Evolutionary conservation across 208 protist species (phyloP).

Genomic region (Leishmania tarentolae): DNA sequence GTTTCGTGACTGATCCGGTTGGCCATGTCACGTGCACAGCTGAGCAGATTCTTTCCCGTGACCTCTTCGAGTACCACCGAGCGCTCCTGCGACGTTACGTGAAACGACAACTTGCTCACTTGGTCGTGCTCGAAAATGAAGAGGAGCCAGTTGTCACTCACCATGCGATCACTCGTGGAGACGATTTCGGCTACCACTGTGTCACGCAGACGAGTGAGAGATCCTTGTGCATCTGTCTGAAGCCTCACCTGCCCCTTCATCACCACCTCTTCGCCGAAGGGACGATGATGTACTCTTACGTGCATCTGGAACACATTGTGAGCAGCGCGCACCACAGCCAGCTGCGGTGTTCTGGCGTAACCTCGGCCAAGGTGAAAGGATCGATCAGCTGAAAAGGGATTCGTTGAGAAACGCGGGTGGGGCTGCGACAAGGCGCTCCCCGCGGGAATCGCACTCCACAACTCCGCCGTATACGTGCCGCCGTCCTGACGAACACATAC

Average conservation of each 20-base stretch:
- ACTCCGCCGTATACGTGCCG: conserved; percentile 15
- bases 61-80: conserved; percentile 30
- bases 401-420: background rate
- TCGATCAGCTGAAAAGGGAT: conserved; percentile 19
- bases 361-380: conserved; percentile 25
- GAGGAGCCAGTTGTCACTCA: conserved; percentile 15
- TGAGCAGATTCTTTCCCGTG: conserved; percentile 13
- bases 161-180: conserved; percentile 1
- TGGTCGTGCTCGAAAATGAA: conserved; percentile 13
- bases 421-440: conserved; percentile 12
- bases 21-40: conserved; percentile 22
- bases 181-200: conserved; percentile 31
- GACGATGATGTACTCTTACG: conserved; percentile 26
- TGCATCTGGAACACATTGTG: conserved; percentile 42
- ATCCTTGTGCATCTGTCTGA: background rate
- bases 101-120: conserved; percentile 17
- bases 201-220: conserved; percentile 12
- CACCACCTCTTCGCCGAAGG: conserved; percentile 19
- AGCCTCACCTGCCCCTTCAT: conserved; percentile 9
- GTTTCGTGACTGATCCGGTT: conserved; percentile 21
- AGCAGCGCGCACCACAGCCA: conserved; percentile 38
- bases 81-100: conserved; percentile 4
- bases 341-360: conserved; percentile 4
- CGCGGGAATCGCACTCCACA: conserved; percentile 19
- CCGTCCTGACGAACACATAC: conserved; percentile 22